These are phyloP conservation scores for Fusarium torreyae DNA, from an alignment of 2,329 filamentous ascomycete genomes.

Conservation along the genomic window DNA sequence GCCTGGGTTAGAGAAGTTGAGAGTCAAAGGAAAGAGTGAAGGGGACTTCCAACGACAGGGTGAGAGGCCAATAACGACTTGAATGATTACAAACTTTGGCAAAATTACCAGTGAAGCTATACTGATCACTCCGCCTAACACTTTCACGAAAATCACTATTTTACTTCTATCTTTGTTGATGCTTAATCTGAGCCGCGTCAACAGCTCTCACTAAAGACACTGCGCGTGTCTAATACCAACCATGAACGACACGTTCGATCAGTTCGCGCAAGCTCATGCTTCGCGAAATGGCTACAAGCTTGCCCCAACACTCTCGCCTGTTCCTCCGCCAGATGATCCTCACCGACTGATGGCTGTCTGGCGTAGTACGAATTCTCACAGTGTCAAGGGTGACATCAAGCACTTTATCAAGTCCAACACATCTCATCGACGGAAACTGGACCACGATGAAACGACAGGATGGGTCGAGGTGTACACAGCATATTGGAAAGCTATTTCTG, in stretches of 20 bases:
- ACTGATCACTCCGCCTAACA: neutral
- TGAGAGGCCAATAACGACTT: slow-evolving; percentile 29
- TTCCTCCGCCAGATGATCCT: slow-evolving; percentile 73
- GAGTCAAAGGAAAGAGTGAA: slow-evolving; percentile 17
- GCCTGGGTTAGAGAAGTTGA: slow-evolving; percentile 31
- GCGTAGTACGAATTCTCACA: slow-evolving; percentile 77
- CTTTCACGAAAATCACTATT: neutral
- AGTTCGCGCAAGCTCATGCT: slow-evolving; percentile 79
- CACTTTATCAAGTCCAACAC: slow-evolving; percentile 78
- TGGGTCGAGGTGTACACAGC: slow-evolving; percentile 89
- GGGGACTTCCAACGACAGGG: slow-evolving; percentile 36
- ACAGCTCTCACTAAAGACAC: slow-evolving; percentile 12
- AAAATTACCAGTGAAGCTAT: slow-evolving; percentile 17
- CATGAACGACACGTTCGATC: slow-evolving; percentile 82
- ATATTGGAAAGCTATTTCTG: slow-evolving; percentile 87
- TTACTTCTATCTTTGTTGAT: neutral
- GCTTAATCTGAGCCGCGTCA: neutral
- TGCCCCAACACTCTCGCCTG: slow-evolving; percentile 81
- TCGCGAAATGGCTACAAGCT: slow-evolving; percentile 79
- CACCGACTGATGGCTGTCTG: slow-evolving; percentile 79
- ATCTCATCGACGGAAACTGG: slow-evolving; percentile 66
- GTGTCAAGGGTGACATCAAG: slow-evolving; percentile 78
- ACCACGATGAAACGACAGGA: slow-evolving; percentile 78
- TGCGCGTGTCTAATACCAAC: slow-evolving; percentile 38
- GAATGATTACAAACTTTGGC: slow-evolving; percentile 12